Percentiles rank a stretch among this genome's conserved stretches.
These are phyloP conservation scores for Coemansia sp. DNA, from an alignment of 371 early-diverging fungal genomes.

Conservation along the genomic window DNA sequence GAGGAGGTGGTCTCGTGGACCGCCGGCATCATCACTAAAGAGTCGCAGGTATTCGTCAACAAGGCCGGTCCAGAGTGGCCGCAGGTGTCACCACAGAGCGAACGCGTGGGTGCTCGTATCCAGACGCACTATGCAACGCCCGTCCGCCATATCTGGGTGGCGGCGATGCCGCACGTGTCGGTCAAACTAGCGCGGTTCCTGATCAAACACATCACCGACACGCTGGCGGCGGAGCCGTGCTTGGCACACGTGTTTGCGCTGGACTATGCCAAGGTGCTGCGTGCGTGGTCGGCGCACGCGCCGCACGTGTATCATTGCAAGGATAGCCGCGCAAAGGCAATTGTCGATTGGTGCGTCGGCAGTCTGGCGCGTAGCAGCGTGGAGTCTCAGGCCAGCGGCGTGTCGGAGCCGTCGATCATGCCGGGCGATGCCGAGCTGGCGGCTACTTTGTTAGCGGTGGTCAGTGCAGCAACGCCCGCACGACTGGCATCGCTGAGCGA, in stretches of 20 bases:
- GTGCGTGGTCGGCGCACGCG: slow-evolving; percentile 40
- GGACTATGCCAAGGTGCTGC: slow-evolving; percentile 37
- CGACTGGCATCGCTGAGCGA: slow-evolving; percentile 14
- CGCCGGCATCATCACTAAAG: slow-evolving; percentile 36
- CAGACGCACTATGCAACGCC: slow-evolving; percentile 40
- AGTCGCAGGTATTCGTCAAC: slow-evolving; percentile 39
- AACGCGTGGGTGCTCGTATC: slow-evolving; percentile 29
- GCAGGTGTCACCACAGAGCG: slow-evolving; percentile 16
- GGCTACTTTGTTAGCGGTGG: slow-evolving; percentile 18
- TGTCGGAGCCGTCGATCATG: slow-evolving; percentile 4
- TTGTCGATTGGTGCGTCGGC: slow-evolving; percentile 29
- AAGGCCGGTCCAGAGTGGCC: slow-evolving; percentile 31
- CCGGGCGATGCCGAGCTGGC: slow-evolving; percentile 39
- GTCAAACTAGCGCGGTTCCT: slow-evolving; percentile 29
- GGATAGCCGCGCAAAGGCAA: slow-evolving; percentile 16
- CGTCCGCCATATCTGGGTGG: slow-evolving; percentile 42
- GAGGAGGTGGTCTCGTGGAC: slow-evolving; percentile 42
- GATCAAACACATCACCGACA: slow-evolving; percentile 28
- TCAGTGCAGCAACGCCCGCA: slow-evolving; percentile 22
- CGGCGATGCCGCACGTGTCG: slow-evolving; percentile 38
- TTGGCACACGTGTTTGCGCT: slow-evolving; percentile 26
- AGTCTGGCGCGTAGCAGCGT: slow-evolving; percentile 7
- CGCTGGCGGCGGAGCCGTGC: slow-evolving; percentile 28
- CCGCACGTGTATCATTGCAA: slow-evolving; percentile 40
- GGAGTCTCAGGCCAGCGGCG: too few species aligned